Percentiles rank a stretch among this genome's conserved stretches.
These are phyloP conservation scores for Tetraselmis striata DNA, from an alignment of 139 green algal genomes.

Conservation along the genomic window DNA sequence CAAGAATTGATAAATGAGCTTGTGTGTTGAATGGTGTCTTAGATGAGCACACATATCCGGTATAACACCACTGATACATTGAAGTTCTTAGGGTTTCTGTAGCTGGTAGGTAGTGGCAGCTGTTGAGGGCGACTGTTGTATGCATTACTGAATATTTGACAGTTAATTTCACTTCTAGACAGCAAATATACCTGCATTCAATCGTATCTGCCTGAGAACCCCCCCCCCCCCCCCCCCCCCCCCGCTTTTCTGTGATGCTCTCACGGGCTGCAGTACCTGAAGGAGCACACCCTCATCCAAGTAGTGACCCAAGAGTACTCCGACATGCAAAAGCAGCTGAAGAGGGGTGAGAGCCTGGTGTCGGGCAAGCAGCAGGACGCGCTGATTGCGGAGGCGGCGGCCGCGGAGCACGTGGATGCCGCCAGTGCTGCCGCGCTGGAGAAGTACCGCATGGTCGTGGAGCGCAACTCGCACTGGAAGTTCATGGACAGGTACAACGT, in stretches of 20 bases:
- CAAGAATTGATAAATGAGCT: no score
- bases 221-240: no score
- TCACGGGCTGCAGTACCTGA: not conserved
- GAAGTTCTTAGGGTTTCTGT: no score
- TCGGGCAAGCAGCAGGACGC: not conserved
- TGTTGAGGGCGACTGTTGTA: no score
- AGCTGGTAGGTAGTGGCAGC: no score
- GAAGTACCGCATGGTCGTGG: not conserved
- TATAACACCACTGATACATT: no score
- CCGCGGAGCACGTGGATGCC: not conserved
- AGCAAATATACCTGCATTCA: no score
- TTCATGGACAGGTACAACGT: not conserved
- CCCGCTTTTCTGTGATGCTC: not conserved
- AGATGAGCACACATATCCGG: no score
- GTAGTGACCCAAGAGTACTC: not conserved
- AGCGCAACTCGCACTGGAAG: not conserved
- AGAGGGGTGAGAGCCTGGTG: not conserved
- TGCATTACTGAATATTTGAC: no score
- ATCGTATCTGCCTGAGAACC: not conserved
- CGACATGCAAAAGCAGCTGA: not conserved
- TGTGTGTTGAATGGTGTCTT: no score
- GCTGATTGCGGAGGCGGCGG: not conserved
- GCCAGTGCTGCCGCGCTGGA: not conserved
- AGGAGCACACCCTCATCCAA: not conserved
- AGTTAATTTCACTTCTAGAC: no score